Evolutionary conservation across 2,329 filamentous ascomycete species (phyloP).

Genomic region (Aspergillus quadrilineatus): DNA sequence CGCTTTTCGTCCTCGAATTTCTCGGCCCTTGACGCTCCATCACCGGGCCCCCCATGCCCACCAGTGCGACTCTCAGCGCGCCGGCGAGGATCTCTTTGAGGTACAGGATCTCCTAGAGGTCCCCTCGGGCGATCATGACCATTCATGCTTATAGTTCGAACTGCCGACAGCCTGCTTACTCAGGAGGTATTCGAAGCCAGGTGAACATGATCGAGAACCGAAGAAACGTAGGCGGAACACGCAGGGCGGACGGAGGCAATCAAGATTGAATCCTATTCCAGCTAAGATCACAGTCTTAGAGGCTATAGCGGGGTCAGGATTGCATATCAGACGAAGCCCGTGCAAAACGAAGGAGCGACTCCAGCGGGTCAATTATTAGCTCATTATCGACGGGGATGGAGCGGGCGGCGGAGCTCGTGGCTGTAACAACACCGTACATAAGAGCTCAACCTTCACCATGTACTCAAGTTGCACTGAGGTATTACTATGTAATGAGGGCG

Average conservation of each 20-base stretch:
- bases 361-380: slow-evolving; percentile 23
- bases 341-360: slow-evolving; percentile 17
- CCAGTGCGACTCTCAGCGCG: slow-evolving; percentile 36
- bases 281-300: not conserved
- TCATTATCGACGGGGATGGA: slow-evolving; percentile 30
- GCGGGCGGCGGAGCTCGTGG: slow-evolving; percentile 28
- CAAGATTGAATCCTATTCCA: slow-evolving; percentile 9
- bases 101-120: slow-evolving; percentile 29
- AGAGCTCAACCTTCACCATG: not conserved
- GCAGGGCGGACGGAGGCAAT: slow-evolving; percentile 9
- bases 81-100: slow-evolving; percentile 34
- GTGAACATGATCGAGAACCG: slow-evolving; percentile 33
- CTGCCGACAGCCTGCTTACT: slow-evolving; percentile 25
- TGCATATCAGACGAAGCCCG: slow-evolving; percentile 2
- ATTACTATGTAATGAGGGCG: not conserved
- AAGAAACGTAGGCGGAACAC: slow-evolving; percentile 15
- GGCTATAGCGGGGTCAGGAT: slow-evolving; percentile 1
- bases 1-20: slow-evolving; percentile 95
- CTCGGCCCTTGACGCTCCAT: slow-evolving; percentile 61
- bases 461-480: not conserved
- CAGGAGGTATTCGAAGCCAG: slow-evolving; percentile 27
- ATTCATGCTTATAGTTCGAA: slow-evolving; percentile 34
- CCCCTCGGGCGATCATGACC: slow-evolving; percentile 38
- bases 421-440: slow-evolving; percentile 12
- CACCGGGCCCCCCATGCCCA: slow-evolving; percentile 25